These are phyloP conservation scores for Eurotiales sp. DNA, from an alignment of 2,329 filamentous ascomycete genomes.

Conservation along the genomic window DNA sequence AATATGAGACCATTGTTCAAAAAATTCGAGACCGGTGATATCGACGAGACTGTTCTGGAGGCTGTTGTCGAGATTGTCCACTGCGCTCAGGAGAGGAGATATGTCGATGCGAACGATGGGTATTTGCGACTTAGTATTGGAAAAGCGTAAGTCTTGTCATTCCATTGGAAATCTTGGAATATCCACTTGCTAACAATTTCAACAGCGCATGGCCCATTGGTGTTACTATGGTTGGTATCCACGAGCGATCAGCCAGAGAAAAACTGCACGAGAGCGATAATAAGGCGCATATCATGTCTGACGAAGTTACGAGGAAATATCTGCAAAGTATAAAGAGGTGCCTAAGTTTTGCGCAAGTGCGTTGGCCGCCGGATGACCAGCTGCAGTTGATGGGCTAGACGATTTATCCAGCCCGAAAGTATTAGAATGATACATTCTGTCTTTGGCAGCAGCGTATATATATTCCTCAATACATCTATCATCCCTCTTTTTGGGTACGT, in stretches of 20 bases:
- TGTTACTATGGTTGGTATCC: slow-evolving; percentile 99
- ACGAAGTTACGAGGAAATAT: slow-evolving; percentile 92
- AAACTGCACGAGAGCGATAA: slow-evolving; percentile 80
- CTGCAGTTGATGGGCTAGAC: slow-evolving; percentile 84
- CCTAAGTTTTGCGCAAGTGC: slow-evolving; percentile 90
- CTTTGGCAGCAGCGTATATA: too few species aligned
- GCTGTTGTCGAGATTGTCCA: slow-evolving; percentile 89
- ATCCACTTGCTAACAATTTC: background rate
- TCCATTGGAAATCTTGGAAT: too few species aligned
- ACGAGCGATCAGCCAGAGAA: slow-evolving; percentile 91
- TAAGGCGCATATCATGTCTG: slow-evolving; percentile 93
- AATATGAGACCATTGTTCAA: slow-evolving; percentile 88
- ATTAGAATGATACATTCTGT: too few species aligned
- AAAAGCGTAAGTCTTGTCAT: slow-evolving; percentile 65
- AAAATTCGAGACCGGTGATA: slow-evolving; percentile 75
- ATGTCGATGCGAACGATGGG: slow-evolving; percentile 94
- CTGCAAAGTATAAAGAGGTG: slow-evolving; percentile 97
- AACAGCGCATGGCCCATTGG: slow-evolving; percentile 90
- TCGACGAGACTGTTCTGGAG: slow-evolving; percentile 74
- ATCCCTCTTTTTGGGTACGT: too few species aligned
- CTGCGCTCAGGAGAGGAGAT: slow-evolving; percentile 82
- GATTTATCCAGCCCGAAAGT: background rate
- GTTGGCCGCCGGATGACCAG: slow-evolving; percentile 91
- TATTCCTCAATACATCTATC: too few species aligned
- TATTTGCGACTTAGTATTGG: slow-evolving; percentile 91